These are phyloP conservation scores for Flaveria ramosissima DNA, from an alignment of 129 eudicot genomes.

Conservation along the genomic window DNA sequence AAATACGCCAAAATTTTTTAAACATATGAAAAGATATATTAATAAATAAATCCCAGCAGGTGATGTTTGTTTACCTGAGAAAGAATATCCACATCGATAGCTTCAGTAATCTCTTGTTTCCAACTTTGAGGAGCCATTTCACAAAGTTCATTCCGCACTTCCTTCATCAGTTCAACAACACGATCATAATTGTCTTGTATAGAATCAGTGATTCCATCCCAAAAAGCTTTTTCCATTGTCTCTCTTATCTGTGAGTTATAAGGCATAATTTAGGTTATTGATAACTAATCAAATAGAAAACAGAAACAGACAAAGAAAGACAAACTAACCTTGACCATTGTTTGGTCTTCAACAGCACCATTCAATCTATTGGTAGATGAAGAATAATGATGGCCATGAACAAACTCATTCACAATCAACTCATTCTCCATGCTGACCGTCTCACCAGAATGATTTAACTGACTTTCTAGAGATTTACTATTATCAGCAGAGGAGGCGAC, in stretches of 20 bases:
- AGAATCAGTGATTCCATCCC: slow-evolving; percentile 77
- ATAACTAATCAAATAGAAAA: slow-evolving; percentile 5
- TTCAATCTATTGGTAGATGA: slow-evolving; percentile 37
- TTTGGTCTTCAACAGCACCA: slow-evolving; percentile 41
- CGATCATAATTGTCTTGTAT: slow-evolving; percentile 61
- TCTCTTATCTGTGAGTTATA: slow-evolving; percentile 43
- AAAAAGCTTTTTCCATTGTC: slow-evolving; percentile 82
- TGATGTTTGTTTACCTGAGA: slow-evolving; percentile 57
- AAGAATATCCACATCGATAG: slow-evolving; percentile 78
- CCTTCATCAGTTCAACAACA: slow-evolving; percentile 70
- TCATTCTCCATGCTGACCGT: slow-evolving; percentile 66
- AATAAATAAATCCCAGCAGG: neutral
- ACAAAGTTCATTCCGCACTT: slow-evolving; percentile 86
- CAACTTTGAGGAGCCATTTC: slow-evolving; percentile 87
- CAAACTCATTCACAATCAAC: slow-evolving; percentile 73
- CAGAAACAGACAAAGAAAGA: neutral
- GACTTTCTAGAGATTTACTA: slow-evolving; percentile 22
- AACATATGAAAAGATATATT: neutral
- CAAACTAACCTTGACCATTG: slow-evolving; percentile 50
- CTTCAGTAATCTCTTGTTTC: slow-evolving; percentile 75
- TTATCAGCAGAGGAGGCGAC: slow-evolving; percentile 40
- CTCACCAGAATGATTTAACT: slow-evolving; percentile 31
- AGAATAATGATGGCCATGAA: slow-evolving; percentile 65
- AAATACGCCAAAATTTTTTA: neutral
- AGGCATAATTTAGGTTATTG: neutral